A percentile compares a stretch with the other conserved stretches of the same genome.
Conservation (phyloP, 2,329 filamentous ascomycete species). For the Raffaelea ambrosiae region DNA sequence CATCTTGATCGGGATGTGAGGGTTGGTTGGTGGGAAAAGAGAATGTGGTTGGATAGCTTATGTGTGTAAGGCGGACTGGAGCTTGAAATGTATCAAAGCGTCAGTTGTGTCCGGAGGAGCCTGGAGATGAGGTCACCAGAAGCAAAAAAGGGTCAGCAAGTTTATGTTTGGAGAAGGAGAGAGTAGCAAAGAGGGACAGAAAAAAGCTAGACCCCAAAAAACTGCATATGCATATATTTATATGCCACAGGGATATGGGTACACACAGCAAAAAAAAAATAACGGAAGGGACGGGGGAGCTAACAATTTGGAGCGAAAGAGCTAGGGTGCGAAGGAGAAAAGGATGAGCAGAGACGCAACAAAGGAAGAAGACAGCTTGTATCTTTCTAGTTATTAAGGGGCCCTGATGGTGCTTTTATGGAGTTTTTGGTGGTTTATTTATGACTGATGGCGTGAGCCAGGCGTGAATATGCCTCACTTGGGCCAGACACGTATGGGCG, state of each 20-base stretch:
- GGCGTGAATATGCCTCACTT: conserved; percentile 8
- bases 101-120: neutral
- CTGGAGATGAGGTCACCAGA: too few relatives aligned
- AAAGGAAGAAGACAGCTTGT: neutral
- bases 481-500: neutral
- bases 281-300: too few relatives aligned
- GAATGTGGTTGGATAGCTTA: neutral
- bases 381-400: neutral
- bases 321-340: neutral
- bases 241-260: too few relatives aligned
- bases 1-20: conserved; percentile 51
- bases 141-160: too few relatives aligned
- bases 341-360: neutral
- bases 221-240: too few relatives aligned
- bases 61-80: too few relatives aligned
- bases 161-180: too few relatives aligned
- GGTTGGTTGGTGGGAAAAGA: neutral
- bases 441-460: neutral
- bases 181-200: too few relatives aligned
- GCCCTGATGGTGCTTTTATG: neutral
- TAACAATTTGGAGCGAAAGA: too few relatives aligned
- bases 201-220: too few relatives aligned
- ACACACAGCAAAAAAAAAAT: too few relatives aligned
- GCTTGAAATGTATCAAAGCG: too few relatives aligned
- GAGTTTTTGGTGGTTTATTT: neutral